Base-by-base conservation (phyloP, 202 grass and related monocot species). In the Setaria italica region DNA sequence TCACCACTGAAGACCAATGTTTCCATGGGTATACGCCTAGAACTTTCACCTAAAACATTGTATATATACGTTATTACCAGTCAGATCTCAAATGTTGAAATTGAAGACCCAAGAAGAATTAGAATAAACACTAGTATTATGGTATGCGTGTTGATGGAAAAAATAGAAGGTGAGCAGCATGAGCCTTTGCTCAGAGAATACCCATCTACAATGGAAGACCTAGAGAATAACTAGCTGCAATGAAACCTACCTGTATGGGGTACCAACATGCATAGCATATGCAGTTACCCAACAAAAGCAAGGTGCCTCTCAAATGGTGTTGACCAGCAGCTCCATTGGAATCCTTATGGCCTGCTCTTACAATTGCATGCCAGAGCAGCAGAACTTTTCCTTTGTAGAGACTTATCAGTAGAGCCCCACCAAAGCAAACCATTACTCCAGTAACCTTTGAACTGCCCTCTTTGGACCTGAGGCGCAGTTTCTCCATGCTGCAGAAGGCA, bases 271-370 rank as follows among this genome's bases (percentile, higher is more conserved):
- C 56, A 25, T 67, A 55, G 4, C 62, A 29, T 29, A 68, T 67
- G 78, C 78, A 67, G 1, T 53, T 30, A 54, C 62, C 78, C 62
- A 80, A 80, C 63, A 80, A 41, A 54, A 80, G 47, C 19, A 80
- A 39, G 78, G 47, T 80, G 12, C 63, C 78, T 30, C 78, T 80
- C 33, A 80, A 54, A 68, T 78, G 76, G 25, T 78, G 57, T 45
- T 4, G 7, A 32, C 39, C 57, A 78, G 56, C 14, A 48, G 76
- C 25, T 78, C 42, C 76, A 48, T 48, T 78, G 33, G 76, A 64
- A 63, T 62, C n/a, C 57, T 77, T 62, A 32, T 39, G 20, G 25
- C 13, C 62, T 14, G 7, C 41, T 78, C 42, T 12, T 78, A 78
- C 62, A 78, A 48, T 12, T 63, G 57, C 39, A 78, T 9, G 9